Evolutionary conservation across 2,329 filamentous ascomycete genomes (phyloP), one percentile per base, ranked within the genome.

Genomic region (Phaeophleospora eucalypticola): DNA sequence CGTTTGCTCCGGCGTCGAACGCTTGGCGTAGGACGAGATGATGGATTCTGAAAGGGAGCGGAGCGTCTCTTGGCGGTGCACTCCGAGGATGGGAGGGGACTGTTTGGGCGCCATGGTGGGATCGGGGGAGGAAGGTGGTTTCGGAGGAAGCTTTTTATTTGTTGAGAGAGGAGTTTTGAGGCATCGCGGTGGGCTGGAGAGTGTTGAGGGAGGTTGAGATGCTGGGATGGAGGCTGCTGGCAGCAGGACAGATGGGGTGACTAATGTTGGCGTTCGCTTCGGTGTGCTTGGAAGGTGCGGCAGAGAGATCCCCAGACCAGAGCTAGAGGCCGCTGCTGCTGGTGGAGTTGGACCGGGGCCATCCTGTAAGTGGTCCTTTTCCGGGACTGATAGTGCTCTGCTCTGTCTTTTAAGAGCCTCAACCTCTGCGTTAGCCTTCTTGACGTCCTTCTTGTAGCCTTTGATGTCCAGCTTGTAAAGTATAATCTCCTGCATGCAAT

Each of bases 381-480:
- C n/a, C n/a, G n/a, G n/a, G n/a, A n/a, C n/a, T n/a, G n/a, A n/a
- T n/a, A n/a, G n/a, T n/a, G n/a, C n/a, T n/a, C n/a, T n/a, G n/a
- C n/a, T 14, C 19, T n/a, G 32, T 21, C 19, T 12, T 16, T 62
- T 57, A 24, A 66, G 46, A 6, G 50, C 48, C 20, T 59, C 53
- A 33, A 69, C 60, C 40, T 63, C 58, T 4, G 59, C 56, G 14
- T 60, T 54, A 4, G 59, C 61, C 6, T 49, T 57, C 47, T 54
- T 60, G 14, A 68, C 53, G 24, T 67, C 64, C 41, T 67, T 65
- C 52, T 69, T 72, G 59, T 74, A 76, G 14, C 69, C 69, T 42
- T 66, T 68, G 43, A 74, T 65, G 43, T 77, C 73, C 21, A 75
- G 65, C 54, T 74, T 75, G 61, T 73, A 74, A 41, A 71, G 65